Percentiles rank a stretch among this genome's conserved stretches.
phyloP scores from a whole-genome alignment of 192 early-diverging fungal species.

The Obelidium mucronatum region DNA sequence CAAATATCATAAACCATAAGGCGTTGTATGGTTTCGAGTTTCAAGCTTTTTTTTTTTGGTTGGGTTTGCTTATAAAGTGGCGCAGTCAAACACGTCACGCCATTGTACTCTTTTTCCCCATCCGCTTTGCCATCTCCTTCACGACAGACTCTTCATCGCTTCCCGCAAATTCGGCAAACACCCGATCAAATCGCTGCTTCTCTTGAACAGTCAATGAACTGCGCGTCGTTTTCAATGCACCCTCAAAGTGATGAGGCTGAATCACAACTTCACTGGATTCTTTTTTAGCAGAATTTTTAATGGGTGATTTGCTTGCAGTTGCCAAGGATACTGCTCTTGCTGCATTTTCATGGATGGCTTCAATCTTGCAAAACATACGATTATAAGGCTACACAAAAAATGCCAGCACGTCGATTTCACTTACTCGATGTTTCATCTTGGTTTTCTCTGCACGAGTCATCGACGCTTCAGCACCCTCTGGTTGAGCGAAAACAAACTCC shows the following conservation, averaged over 20 bases:
- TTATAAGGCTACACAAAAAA: too few relatives aligned
- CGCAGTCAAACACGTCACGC: too few relatives aligned
- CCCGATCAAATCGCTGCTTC: constrained; percentile 54
- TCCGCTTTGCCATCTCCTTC: constrained; percentile 21
- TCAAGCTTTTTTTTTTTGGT: too few relatives aligned
- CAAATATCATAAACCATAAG: too few relatives aligned
- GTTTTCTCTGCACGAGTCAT: constrained; percentile 36
- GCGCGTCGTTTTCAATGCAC: constrained; percentile 63
- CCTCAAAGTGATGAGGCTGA: constrained; percentile 56
- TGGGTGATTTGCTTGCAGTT: background rate
- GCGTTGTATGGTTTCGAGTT: too few relatives aligned
- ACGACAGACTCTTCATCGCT: constrained; percentile 10
- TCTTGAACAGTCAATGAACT: constrained; percentile 72
- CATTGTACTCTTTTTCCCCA: constrained; percentile 38
- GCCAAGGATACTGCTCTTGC: constrained; percentile 44
- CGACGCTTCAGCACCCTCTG: constrained; percentile 14
- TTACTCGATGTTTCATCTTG: constrained; percentile 36
- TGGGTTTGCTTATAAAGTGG: too few relatives aligned
- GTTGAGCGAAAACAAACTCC: constrained; percentile 32
- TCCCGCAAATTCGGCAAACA: constrained; percentile 51
- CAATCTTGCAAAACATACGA: constrained; percentile 20
- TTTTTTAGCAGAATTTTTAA: background rate
- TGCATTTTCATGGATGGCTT: constrained; percentile 33
- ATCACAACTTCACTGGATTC: background rate
- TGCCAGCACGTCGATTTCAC: background rate